Conservation (phyloP, 139 green algal species). For the Penium margaritaceum region DNA sequence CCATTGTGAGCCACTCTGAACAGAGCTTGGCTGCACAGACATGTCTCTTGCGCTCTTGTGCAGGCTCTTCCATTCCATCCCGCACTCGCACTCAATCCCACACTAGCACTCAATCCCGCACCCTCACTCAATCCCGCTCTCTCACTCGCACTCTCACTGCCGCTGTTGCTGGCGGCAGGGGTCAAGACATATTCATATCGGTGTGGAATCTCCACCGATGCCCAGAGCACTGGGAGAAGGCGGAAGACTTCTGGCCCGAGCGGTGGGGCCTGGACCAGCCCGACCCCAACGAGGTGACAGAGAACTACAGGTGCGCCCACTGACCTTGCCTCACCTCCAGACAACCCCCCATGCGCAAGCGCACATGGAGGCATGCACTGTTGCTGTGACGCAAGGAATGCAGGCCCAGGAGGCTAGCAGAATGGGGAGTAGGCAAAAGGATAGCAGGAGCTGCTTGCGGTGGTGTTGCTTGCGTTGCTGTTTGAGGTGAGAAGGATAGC, state of each 20-base stretch:
- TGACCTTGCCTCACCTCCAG: too few species aligned
- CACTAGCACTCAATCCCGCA: slow-evolving; percentile 87
- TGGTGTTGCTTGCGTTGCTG: not conserved
- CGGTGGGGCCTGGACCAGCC: slow-evolving; percentile 81
- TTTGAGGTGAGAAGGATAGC: not conserved
- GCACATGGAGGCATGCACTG: not conserved
- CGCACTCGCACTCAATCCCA: slow-evolving; percentile 41
- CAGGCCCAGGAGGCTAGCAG: not conserved
- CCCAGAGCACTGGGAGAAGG: slow-evolving; percentile 84
- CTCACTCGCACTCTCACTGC: slow-evolving; percentile 35
- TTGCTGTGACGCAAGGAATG: not conserved
- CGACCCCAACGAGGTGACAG: slow-evolving; percentile 86
- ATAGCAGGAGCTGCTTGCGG: not conserved
- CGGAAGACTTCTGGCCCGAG: slow-evolving; percentile 80
- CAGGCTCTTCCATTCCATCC: too few species aligned
- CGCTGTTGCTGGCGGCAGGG: slow-evolving; percentile 50
- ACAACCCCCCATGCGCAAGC: too few species aligned
- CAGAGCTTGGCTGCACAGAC: too few species aligned
- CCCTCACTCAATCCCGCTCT: slow-evolving; percentile 82
- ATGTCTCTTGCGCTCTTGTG: too few species aligned
- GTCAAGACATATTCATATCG: slow-evolving; percentile 95
- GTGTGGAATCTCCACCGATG: slow-evolving; percentile 60
- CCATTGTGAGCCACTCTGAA: too few species aligned
- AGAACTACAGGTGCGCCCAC: slow-evolving; percentile 67
- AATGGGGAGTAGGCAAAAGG: not conserved